These are phyloP conservation scores for Tubosaeta sp. DNA, from an alignment of 768 basidiomycete genomes.

Conservation along the genomic window DNA sequence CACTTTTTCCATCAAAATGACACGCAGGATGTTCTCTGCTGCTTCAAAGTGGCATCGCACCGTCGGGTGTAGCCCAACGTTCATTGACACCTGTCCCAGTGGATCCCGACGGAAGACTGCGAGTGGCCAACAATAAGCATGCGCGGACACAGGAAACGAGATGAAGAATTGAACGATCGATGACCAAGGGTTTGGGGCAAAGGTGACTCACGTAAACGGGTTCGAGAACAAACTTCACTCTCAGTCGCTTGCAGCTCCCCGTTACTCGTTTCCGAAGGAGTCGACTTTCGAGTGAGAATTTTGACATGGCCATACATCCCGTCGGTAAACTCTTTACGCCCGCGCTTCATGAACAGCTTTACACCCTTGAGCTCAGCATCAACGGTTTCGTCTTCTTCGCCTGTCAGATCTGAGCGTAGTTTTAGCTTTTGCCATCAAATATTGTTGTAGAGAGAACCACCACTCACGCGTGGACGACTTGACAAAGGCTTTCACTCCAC, in stretches of 20 bases:
- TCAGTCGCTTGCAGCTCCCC: conserved; percentile 4
- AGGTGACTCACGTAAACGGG: conserved; percentile 30
- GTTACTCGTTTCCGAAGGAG: neutral
- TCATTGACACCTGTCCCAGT: conserved; percentile 67
- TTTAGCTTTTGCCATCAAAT: conserved; percentile 1
- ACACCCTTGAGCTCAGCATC: conserved; percentile 55
- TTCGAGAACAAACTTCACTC: conserved; percentile 14
- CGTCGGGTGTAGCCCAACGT: conserved; percentile 49
- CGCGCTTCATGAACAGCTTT: conserved; percentile 45
- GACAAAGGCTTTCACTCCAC: neutral
- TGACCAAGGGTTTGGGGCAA: conserved; percentile 17
- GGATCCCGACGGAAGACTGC: conserved; percentile 70
- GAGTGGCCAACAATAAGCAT: neutral
- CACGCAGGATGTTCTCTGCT: conserved; percentile 50
- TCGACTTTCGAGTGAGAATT: conserved; percentile 40
- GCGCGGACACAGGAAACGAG: conserved; percentile 1
- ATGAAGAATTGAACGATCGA: conserved; percentile 14
- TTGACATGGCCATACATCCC: conserved; percentile 62
- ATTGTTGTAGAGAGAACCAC: neutral
- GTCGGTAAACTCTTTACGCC: conserved; percentile 47
- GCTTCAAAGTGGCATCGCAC: conserved; percentile 57
- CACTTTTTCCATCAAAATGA: conserved; percentile 49
- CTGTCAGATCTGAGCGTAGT: conserved; percentile 37
- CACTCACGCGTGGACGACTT: conserved; percentile 19
- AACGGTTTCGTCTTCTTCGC: conserved; percentile 62